These are phyloP conservation scores for Tolypocladium tropicale DNA, from an alignment of 2,329 filamentous ascomycete genomes.

Conservation along the genomic window DNA sequence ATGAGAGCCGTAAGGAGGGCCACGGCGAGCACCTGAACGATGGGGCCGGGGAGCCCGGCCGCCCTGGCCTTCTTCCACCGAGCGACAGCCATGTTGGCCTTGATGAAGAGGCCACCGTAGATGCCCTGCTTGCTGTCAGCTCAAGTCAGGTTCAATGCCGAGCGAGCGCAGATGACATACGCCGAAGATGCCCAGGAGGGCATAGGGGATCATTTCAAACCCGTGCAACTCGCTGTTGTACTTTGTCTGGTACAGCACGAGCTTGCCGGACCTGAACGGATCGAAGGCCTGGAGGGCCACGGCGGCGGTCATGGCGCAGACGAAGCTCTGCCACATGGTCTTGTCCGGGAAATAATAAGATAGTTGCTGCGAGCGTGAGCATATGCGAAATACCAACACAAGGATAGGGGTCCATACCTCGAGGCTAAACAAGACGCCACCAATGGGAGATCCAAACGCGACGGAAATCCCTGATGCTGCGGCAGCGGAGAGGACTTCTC, in stretches of 20 bases:
- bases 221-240: constrained; percentile 89
- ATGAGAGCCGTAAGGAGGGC: constrained; percentile 75
- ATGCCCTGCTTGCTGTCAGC: constrained; percentile 46
- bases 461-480: constrained; percentile 89
- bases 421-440: constrained; percentile 90
- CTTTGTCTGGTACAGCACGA: constrained; percentile 91
- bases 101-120: constrained; percentile 91
- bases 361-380: constrained; percentile 50
- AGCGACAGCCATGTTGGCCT: constrained; percentile 80
- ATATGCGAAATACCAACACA: too few species aligned
- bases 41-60: constrained; percentile 60
- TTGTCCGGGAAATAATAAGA: constrained; percentile 98
- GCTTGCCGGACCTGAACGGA: constrained; percentile 88
- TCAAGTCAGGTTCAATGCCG: not conserved
- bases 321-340: constrained; percentile 99
- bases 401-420: constrained; percentile 42
- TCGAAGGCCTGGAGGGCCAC: constrained; percentile 88
- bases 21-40: constrained; percentile 71
- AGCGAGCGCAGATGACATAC: constrained; percentile 22
- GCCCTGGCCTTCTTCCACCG: constrained; percentile 61
- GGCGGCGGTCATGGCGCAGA: constrained; percentile 97
- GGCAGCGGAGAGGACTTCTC: constrained; percentile 85
- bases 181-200: constrained; percentile 75
- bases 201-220: constrained; percentile 86
- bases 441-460: constrained; percentile 87